Conservation (phyloP, 176 grass and related monocot species). For the Oryza rufipogon region DNA sequence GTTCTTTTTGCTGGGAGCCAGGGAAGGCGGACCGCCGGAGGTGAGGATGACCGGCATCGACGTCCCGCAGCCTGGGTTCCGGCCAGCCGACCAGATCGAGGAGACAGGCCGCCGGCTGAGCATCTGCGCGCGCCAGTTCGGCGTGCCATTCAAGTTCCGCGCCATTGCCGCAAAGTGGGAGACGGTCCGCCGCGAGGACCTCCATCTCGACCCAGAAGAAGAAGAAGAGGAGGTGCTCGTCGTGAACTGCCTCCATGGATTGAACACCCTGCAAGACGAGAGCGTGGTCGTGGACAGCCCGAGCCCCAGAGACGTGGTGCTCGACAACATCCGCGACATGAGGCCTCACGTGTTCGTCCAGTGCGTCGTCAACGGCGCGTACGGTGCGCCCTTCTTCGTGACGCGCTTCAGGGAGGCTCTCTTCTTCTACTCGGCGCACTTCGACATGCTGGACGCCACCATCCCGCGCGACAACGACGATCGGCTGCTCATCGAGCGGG, state of each 20-base stretch:
- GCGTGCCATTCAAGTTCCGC: conserved; percentile 48
- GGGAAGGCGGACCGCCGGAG: conserved; percentile 52
- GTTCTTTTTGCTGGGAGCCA: neutral
- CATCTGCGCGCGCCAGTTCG: conserved; percentile 31
- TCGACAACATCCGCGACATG: conserved; percentile 39
- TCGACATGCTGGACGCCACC: conserved; percentile 46
- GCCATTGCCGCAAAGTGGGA: conserved; percentile 30
- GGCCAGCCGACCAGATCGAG: conserved; percentile 48
- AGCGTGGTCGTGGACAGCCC: neutral
- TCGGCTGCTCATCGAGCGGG: conserved; percentile 44
- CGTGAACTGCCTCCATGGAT: conserved; percentile 7
- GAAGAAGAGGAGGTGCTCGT: conserved; percentile 44
- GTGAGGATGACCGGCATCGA: conserved; percentile 56
- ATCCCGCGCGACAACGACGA: conserved; percentile 38
- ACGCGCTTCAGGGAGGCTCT: conserved; percentile 55
- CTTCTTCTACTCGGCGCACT: conserved; percentile 31
- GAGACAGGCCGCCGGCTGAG: conserved; percentile 53
- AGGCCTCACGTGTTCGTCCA: conserved; percentile 40
- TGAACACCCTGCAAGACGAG: conserved; percentile 45
- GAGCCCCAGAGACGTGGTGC: conserved; percentile 42
- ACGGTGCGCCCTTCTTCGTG: conserved; percentile 42
- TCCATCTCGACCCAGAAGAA: conserved; percentile 34
- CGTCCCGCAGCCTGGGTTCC: conserved; percentile 54
- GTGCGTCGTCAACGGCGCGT: conserved; percentile 32
- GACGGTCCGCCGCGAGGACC: conserved; percentile 22